Conservation (phyloP, 2,329 filamentous ascomycete species). For the Taxawa tesnikishii region DNA sequence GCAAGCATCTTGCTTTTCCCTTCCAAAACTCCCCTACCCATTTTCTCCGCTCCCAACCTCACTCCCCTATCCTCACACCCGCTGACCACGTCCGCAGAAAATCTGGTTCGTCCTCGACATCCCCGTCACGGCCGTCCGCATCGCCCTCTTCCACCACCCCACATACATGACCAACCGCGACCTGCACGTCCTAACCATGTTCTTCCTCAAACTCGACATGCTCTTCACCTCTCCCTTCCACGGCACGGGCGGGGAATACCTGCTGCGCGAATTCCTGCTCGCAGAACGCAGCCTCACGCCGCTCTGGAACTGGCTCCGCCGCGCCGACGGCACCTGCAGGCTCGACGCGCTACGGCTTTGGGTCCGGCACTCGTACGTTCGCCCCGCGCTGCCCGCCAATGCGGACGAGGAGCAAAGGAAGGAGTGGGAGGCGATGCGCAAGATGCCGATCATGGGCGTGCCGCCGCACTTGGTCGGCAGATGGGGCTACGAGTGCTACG, state of each 20-base stretch:
- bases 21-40: not conserved
- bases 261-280: conserved; percentile 40
- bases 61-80: no score
- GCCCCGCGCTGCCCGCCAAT: conserved; percentile 6
- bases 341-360: conserved; percentile 45
- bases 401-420: conserved; percentile 5
- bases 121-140: conserved; percentile 42
- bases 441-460: conserved; percentile 37
- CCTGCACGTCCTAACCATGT: conserved; percentile 48
- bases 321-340: conserved; percentile 40
- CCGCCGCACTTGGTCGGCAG: conserved; percentile 40
- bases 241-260: conserved; percentile 36
- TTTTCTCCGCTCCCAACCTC: conserved; percentile 10
- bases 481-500: conserved; percentile 28
- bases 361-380: conserved; percentile 43
- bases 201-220: conserved; percentile 63
- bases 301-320: conserved; percentile 47
- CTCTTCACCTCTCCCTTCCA: conserved; percentile 51
- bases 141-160: conserved; percentile 39
- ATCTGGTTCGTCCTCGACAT: conserved; percentile 65
- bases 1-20: conserved; percentile 3
- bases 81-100: conserved; percentile 32
- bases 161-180: conserved; percentile 46
- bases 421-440: conserved; percentile 12
- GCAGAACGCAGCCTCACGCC: conserved; percentile 17